Evolutionary conservation across 78 protist genomes (phyloP), one percentile per base, ranked within the genome.

Genomic region (Emiliania huxleyi): DNA sequence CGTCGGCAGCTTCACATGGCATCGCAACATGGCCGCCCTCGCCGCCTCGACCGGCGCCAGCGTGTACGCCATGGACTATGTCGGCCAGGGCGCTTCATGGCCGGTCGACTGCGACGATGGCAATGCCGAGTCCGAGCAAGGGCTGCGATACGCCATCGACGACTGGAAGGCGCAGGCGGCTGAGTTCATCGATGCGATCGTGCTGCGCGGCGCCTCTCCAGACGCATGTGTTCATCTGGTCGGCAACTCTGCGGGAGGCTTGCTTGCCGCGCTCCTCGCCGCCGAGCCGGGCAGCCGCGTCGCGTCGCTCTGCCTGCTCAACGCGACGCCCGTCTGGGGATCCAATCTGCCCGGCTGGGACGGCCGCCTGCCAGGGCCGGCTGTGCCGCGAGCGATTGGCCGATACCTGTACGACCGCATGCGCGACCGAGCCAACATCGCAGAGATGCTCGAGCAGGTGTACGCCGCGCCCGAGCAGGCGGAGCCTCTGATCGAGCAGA

Each of bases 1-100:
- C 43, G 91, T 52, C 45, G 91, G 91, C 0, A 44, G 77, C 35
- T 87, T 87, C 56, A 71, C 48, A 21, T 87, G 38, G 33, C 43
- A 18, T 37, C 69, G 91, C 29, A 87, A 87, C 29, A 29, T 87
- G 25, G 46, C 0, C 29, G 48, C 26, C 48, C 91, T 87, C 18
- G 69, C 91, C 4, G 1, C 2, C n/a, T 4, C 37, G 29, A 83
- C 26, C 38, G 69, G 62, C 1, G 33, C 8, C 2, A 23, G 19
- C 69, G 43, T 43, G 69, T 38, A 21, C 4, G 88, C 55, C 49
- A 25, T 33, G 46, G 73, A 22, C 11, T 46, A 52, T 37, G 48
- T 48, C 38, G 91, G 91, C 33, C 75, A 38, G 52, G 71, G 37
- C 29, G 91, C 73, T 43, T 35, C 91, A 48, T 26, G 91, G 91